Conservation (phyloP, 2,329 filamentous ascomycete genomes). For the Ophiostoma triangulosporum region DNA sequence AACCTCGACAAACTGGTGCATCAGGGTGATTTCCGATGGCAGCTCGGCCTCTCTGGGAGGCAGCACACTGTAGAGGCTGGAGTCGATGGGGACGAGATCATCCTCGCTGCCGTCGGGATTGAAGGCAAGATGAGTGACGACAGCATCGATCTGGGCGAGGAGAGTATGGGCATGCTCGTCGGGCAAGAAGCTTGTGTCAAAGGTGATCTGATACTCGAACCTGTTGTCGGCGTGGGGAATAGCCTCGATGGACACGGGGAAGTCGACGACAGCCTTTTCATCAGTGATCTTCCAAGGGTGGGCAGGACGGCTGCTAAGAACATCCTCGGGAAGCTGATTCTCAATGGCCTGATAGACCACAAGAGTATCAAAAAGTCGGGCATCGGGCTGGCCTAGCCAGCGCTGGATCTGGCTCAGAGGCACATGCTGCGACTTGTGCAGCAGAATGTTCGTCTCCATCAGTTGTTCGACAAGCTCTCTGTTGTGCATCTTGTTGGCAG, state of each 20-base stretch:
- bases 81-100: slow-evolving; percentile 21
- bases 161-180: slow-evolving; percentile 52
- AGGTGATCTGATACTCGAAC: slow-evolving; percentile 53
- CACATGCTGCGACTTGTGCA: slow-evolving; percentile 58
- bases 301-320: neutral
- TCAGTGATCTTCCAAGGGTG: slow-evolving; percentile 45
- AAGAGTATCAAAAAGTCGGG: slow-evolving; percentile 67
- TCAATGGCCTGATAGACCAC: slow-evolving; percentile 64
- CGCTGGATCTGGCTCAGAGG: slow-evolving; percentile 60
- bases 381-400: slow-evolving; percentile 49
- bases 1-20: slow-evolving; percentile 68
- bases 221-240: slow-evolving; percentile 36
- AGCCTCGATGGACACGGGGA: slow-evolving; percentile 68
- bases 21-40: slow-evolving; percentile 40
- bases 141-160: slow-evolving; percentile 56
- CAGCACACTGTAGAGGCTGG: slow-evolving; percentile 47
- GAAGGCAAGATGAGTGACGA: slow-evolving; percentile 46
- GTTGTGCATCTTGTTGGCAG: slow-evolving; percentile 41
- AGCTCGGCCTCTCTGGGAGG: slow-evolving; percentile 47
- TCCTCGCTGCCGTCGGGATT: slow-evolving; percentile 28
- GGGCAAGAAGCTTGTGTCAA: slow-evolving; percentile 51
- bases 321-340: neutral
- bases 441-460: slow-evolving; percentile 48
- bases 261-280: slow-evolving; percentile 62
- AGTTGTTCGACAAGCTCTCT: slow-evolving; percentile 44